phyloP scores from a whole-genome alignment of 768 basidiomycete genomes.

The Lentinula guzmanii region DNA sequence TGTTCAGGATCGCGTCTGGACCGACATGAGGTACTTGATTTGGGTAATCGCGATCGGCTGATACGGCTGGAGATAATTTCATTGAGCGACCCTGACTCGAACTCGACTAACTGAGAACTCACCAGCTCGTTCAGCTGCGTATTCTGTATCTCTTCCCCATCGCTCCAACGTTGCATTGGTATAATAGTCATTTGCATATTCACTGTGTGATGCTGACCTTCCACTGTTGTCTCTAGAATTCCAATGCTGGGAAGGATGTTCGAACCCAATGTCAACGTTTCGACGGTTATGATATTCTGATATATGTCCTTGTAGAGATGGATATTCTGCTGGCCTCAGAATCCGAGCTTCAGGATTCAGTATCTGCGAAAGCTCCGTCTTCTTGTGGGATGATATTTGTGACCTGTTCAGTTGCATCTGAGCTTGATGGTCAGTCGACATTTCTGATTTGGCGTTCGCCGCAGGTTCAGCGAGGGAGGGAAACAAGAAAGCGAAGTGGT shows the following conservation, averaged over 20 bases:
- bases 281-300: background rate
- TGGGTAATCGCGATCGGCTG: slow-evolving; percentile 3
- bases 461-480: background rate
- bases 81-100: background rate
- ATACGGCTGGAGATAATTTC: background rate
- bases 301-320: background rate
- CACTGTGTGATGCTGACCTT: background rate
- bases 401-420: background rate
- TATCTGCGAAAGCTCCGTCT: slow-evolving; percentile 1
- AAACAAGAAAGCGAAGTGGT: background rate
- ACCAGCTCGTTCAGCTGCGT: background rate
- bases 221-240: background rate
- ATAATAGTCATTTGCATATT: background rate
- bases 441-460: background rate
- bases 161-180: background rate
- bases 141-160: background rate
- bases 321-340: background rate
- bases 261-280: background rate
- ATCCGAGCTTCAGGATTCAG: background rate
- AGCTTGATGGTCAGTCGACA: background rate
- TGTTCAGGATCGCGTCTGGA: background rate
- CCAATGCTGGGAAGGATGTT: background rate
- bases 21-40: background rate
- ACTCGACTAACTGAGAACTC: background rate
- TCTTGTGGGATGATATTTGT: background rate